These are phyloP conservation scores for Circinella minor DNA, from an alignment of 371 early-diverging fungal genomes.

Conservation along the genomic window DNA sequence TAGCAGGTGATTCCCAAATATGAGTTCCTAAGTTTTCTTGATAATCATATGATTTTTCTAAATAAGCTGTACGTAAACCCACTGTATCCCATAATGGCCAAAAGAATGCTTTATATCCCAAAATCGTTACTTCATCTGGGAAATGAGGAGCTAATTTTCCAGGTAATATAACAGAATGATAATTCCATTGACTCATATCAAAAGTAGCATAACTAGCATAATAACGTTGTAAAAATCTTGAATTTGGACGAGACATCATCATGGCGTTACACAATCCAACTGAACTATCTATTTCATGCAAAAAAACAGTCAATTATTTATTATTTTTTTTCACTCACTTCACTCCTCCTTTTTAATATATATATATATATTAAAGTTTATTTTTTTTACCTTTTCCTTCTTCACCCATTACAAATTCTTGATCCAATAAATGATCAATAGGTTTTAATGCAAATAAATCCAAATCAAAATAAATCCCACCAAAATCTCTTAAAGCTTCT, in stretches of 20 bases:
- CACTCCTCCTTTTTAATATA: neutral
- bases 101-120: conserved; percentile 49
- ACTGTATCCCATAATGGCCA: conserved; percentile 56
- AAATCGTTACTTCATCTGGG: conserved; percentile 39
- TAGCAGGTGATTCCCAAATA: conserved; percentile 57
- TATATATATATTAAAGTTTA: too few species aligned
- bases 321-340: neutral
- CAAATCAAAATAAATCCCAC: conserved; percentile 61
- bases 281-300: conserved; percentile 33
- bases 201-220: conserved; percentile 51
- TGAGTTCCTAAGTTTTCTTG: conserved; percentile 46
- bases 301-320: neutral
- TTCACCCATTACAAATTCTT: conserved; percentile 57
- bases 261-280: conserved; percentile 60
- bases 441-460: conserved; percentile 54
- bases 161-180: conserved; percentile 57
- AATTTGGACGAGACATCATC: conserved; percentile 51
- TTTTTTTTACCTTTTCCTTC: conserved; percentile 8
- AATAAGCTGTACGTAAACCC: conserved; percentile 46
- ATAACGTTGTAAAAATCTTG: conserved; percentile 56
- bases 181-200: conserved; percentile 48
- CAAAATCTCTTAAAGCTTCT: conserved; percentile 44
- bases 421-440: conserved; percentile 47
- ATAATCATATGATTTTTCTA: conserved; percentile 51
- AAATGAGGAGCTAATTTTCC: conserved; percentile 49